phyloP scores from a whole-genome alignment of 169 alveolate species.

The Toxoplasma gondii region DNA sequence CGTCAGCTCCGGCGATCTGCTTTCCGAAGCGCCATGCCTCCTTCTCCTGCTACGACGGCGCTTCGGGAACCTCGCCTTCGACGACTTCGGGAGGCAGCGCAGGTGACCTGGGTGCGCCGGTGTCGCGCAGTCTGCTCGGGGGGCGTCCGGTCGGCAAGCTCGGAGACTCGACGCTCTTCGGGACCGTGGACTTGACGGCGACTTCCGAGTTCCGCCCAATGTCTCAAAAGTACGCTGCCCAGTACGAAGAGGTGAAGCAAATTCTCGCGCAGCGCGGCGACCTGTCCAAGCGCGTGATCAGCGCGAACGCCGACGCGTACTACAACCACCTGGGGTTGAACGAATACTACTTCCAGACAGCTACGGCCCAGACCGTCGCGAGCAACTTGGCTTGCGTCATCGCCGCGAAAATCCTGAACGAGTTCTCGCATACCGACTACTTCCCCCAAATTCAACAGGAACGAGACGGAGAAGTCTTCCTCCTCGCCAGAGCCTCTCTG shows the following conservation, averaged over 20 bases:
- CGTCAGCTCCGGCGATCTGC: background rate
- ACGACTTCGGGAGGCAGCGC: background rate
- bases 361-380: slow-evolving; percentile 80
- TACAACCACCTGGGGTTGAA: slow-evolving; percentile 83
- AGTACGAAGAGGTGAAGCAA: slow-evolving; percentile 46
- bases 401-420: slow-evolving; percentile 83
- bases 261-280: slow-evolving; percentile 9
- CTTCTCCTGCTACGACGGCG: background rate
- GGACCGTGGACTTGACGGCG: slow-evolving; percentile 8
- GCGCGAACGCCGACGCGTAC: slow-evolving; percentile 78
- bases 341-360: slow-evolving; percentile 82
- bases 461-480: slow-evolving; percentile 75
- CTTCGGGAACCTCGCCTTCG: background rate
- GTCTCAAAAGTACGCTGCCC: slow-evolving; percentile 48
- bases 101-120: background rate
- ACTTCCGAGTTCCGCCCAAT: background rate
- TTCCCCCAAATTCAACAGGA: slow-evolving; percentile 83
- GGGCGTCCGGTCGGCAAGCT: slow-evolving; percentile 46
- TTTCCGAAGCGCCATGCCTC: background rate
- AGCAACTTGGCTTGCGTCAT: slow-evolving; percentile 80
- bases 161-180: slow-evolving; percentile 41
- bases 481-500: slow-evolving; percentile 80
- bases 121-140: background rate
- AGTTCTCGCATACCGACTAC: slow-evolving; percentile 78
- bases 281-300: slow-evolving; percentile 69